Evolutionary conservation across 768 basidiomycete species (phyloP).

Genomic region (Podaxis carcinomalis): DNA sequence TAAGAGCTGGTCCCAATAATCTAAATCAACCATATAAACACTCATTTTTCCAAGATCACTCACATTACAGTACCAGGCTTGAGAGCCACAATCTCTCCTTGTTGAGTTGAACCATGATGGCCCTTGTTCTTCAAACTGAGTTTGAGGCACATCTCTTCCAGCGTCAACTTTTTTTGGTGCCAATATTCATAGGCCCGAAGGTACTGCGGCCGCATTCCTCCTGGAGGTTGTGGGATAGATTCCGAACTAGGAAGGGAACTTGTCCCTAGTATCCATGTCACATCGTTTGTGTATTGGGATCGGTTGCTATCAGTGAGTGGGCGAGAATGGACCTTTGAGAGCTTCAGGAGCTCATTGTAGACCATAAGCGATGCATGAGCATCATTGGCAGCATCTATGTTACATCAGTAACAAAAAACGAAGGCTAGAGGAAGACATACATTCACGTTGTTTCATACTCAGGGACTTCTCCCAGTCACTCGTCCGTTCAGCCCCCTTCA

Average conservation of each 20-base stretch:
- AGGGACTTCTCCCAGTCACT: constrained; percentile 32
- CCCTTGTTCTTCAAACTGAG: constrained; percentile 17
- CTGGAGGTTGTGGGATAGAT: not conserved
- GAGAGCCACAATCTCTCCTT: constrained; percentile 16
- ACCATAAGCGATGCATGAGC: constrained; percentile 29
- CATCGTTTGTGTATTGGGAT: constrained; percentile 1
- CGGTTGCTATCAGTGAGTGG: constrained; percentile 13
- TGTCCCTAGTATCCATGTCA: not conserved
- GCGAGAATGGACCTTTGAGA: constrained; percentile 19
- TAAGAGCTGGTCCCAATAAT: constrained; percentile 21
- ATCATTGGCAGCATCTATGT: constrained; percentile 34
- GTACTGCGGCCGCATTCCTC: constrained; percentile 20
- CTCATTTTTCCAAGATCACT: constrained; percentile 9
- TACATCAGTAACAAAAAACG: not conserved
- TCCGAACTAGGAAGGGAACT: not conserved
- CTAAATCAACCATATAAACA: not conserved
- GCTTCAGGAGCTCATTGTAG: constrained; percentile 22
- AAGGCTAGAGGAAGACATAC: constrained; percentile 14
- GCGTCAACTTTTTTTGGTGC: constrained; percentile 21
- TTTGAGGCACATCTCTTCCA: constrained; percentile 27
- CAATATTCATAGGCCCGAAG: constrained; percentile 31
- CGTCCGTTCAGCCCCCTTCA: constrained; percentile 25
- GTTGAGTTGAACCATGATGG: not conserved
- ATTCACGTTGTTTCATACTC: constrained; percentile 21
- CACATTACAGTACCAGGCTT: constrained; percentile 29